These are phyloP conservation scores for Penicillium soppii DNA, from an alignment of 495 filamentous ascomycete genomes.

Conservation along the genomic window DNA sequence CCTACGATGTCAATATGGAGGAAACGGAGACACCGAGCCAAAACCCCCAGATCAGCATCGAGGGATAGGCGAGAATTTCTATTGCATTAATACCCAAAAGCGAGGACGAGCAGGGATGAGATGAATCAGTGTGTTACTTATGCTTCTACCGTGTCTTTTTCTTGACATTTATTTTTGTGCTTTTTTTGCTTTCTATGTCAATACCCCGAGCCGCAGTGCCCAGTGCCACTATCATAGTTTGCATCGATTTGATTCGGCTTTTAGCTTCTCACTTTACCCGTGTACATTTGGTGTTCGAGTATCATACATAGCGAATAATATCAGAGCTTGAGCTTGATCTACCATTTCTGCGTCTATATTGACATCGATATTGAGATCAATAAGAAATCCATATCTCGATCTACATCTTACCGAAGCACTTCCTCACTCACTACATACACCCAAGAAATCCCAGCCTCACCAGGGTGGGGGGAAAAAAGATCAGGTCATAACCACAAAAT, in stretches of 20 bases:
- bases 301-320: neutral
- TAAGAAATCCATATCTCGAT: no score
- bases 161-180: neutral
- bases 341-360: no score
- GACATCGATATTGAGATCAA: no score
- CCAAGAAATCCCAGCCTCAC: no score
- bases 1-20: slow-evolving; percentile 6
- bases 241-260: slow-evolving; percentile 3
- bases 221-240: slow-evolving; percentile 9
- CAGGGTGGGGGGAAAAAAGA: no score
- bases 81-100: slow-evolving; percentile 10
- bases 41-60: slow-evolving; percentile 20
- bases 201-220: slow-evolving; percentile 3
- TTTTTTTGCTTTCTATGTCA: slow-evolving; percentile 9
- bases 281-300: neutral
- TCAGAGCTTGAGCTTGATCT: neutral
- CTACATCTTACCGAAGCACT: no score
- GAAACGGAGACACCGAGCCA: slow-evolving; percentile 11
- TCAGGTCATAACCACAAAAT: neutral
- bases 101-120: slow-evolving; percentile 1
- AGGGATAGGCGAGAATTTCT: slow-evolving; percentile 17
- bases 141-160: slow-evolving; percentile 12
- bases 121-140: slow-evolving; percentile 3
- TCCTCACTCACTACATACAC: no score
- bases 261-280: no score